Base-by-base conservation (phyloP, 23 red algal genomes). In the Chondrus crispus region DNA sequence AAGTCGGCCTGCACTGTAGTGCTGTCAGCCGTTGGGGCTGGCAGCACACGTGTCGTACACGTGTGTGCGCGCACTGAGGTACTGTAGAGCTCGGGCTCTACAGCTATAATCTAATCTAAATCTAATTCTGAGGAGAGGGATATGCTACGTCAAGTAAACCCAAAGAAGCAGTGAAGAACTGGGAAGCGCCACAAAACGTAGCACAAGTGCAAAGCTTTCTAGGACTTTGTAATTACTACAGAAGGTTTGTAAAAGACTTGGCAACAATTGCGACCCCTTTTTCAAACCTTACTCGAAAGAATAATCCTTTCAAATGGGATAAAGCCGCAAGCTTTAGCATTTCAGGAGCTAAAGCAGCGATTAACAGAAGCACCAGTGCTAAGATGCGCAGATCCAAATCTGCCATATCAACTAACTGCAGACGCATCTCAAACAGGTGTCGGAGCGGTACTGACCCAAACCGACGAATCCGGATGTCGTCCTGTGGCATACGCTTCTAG, bases 161-260 rank as follows among this genome's bases (percentile, higher is more conserved):
- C 62, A 14, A 74, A 83, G 64, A 92, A 73, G 74, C 54, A 3
- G 71, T 92, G 2, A 26, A 26, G 3, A 82, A 73, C 16, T 83
- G 60, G 43, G 45, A 82, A 74, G 50, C 58, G 44, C 88, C 77
- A 2, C 12, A 32, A 11, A 82, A 48, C 29, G 2, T 69, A 1
- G 71, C 62, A 35, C 24, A 92, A 35, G 10, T 92, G 5, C 73
- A 83, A 72, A 83, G 41, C 3, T 82, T 92, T 55, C 75, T 92
- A 30, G 88, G 74, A 70, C 10, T 92, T n/a, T 72, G 58, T 72
- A 81, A 84, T 22, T 92, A 74, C 42, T 92, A 72, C 16, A 46
- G 75, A 51, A 37, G 74, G 2, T 92, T 92, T 38, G 50, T 82
- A 26, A 68, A 83, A 42, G 36, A 92, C 55, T 83, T 81, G 37